phyloP scores from a whole-genome alignment of 495 filamentous ascomycete species.

The Podospora conica region DNA sequence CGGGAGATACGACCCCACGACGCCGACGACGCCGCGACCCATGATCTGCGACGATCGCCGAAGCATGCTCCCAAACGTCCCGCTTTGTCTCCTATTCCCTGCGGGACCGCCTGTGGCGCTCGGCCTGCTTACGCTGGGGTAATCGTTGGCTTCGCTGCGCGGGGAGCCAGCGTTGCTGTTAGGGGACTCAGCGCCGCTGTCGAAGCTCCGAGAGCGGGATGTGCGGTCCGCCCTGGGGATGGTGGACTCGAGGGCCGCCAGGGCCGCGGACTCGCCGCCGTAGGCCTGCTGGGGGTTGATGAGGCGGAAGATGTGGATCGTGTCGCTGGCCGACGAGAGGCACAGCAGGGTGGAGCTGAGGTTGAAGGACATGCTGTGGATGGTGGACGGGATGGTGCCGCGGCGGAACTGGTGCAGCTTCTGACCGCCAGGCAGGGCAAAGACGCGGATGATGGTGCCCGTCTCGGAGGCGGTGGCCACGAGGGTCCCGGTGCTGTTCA shows the following conservation, averaged over 20 bases:
- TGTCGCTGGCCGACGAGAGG: constrained; percentile 92
- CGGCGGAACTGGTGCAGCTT: constrained; percentile 94
- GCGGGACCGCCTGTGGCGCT: constrained; percentile 13
- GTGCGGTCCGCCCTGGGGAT: constrained; percentile 42
- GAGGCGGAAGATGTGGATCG: constrained; percentile 93
- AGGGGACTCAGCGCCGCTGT: constrained; percentile 43
- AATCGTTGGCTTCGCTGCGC: constrained; percentile 35
- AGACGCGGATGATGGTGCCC: constrained; percentile 93
- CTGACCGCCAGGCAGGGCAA: constrained; percentile 78
- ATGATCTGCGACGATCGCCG: constrained; percentile 96
- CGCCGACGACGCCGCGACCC: constrained; percentile 80
- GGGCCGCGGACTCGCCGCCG: background rate
- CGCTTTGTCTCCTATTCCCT: constrained; percentile 45
- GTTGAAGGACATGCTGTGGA: constrained; percentile 99
- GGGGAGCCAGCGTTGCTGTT: constrained; percentile 39
- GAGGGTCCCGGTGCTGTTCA: constrained; percentile 89
- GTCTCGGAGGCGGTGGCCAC: constrained; percentile 95
- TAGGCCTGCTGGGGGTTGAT: constrained; percentile 12
- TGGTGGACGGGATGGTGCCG: constrained; percentile 87
- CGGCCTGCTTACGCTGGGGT: constrained; percentile 23
- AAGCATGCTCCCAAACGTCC: constrained; percentile 79
- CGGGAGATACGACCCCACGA: constrained; percentile 85
- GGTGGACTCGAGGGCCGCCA: constrained; percentile 13
- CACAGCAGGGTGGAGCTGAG: constrained; percentile 85
- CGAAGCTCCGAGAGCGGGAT: constrained; percentile 42